Percentiles rank a stretch among this genome's conserved stretches.
Evolutionary conservation across 2,329 filamentous ascomycete genomes (phyloP).

Genomic region (Colletotrichum tamarilloi): DNA sequence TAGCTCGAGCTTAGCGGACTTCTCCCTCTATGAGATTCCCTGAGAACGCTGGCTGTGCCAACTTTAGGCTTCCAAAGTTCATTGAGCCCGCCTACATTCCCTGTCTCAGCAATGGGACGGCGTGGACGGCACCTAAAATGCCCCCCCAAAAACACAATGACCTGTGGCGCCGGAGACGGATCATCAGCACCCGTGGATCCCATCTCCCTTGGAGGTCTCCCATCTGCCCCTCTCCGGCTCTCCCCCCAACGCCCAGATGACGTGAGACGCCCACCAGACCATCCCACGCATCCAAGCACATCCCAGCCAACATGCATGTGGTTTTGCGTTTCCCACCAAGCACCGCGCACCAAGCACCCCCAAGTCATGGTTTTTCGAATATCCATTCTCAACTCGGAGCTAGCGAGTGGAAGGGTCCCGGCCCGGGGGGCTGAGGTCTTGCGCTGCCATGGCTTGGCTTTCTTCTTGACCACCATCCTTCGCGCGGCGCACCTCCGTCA

Average conservation of each 20-base stretch:
- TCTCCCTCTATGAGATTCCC: not conserved
- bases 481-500: constrained; percentile 21
- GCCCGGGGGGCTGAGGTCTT: constrained; percentile 27
- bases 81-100: not conserved
- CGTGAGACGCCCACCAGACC: constrained; percentile 20
- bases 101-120: not conserved
- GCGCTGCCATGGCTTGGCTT: not conserved
- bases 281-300: not conserved
- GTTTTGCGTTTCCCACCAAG: not conserved
- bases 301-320: constrained; percentile 1
- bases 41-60: not conserved
- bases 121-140: not conserved
- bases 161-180: constrained; percentile 5
- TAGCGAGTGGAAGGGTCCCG: constrained; percentile 11
- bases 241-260: constrained; percentile 19
- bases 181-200: constrained; percentile 15
- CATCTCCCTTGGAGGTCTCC: not conserved
- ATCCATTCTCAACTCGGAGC: not conserved
- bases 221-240: not conserved
- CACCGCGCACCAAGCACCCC: too few species aligned
- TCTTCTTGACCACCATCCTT: not conserved
- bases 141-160: not conserved
- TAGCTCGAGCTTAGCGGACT: not conserved
- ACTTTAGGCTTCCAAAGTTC: not conserved
- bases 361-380: not conserved